A percentile compares a stretch with the other conserved stretches of the same genome.
Evolutionary conservation across 129 eudicot genomes (phyloP).

Genomic region (Flaveria brownii): DNA sequence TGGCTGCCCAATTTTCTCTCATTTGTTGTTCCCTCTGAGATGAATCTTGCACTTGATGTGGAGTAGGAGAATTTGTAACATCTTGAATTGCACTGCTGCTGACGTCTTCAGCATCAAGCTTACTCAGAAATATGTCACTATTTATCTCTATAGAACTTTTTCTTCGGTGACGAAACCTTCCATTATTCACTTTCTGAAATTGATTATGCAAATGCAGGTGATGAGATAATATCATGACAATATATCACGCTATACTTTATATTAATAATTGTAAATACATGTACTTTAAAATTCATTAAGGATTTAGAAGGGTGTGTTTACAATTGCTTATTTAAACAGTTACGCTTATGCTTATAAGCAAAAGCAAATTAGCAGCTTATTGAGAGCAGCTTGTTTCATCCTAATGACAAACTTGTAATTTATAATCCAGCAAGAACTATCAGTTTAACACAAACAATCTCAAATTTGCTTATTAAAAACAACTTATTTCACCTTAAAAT

Average conservation of each 20-base stretch:
- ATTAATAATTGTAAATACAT: background rate
- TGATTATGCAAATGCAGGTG: background rate
- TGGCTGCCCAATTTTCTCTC: conserved; percentile 85
- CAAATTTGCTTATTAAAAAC: background rate
- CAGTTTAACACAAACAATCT: background rate
- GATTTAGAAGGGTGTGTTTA: background rate
- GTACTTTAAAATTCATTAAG: background rate
- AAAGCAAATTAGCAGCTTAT: background rate
- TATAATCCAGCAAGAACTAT: no score
- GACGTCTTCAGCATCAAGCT: conserved; percentile 48
- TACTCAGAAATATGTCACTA: conserved; percentile 36
- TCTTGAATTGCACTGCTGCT: conserved; percentile 42
- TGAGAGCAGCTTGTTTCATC: background rate
- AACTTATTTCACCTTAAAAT: background rate
- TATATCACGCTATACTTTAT: background rate
- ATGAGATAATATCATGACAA: background rate
- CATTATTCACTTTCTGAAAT: conserved; percentile 43
- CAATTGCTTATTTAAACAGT: background rate
- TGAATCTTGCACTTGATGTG: conserved; percentile 45
- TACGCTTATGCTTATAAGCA: background rate
- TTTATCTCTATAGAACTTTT: conserved; percentile 63
- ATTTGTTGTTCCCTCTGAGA: conserved; percentile 43
- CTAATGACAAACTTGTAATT: no score
- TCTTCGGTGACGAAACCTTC: conserved; percentile 67
- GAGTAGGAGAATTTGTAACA: conserved; percentile 44